Evolutionary conservation across 345 rosid species (phyloP).

Genomic region (Acer yangbiense): DNA sequence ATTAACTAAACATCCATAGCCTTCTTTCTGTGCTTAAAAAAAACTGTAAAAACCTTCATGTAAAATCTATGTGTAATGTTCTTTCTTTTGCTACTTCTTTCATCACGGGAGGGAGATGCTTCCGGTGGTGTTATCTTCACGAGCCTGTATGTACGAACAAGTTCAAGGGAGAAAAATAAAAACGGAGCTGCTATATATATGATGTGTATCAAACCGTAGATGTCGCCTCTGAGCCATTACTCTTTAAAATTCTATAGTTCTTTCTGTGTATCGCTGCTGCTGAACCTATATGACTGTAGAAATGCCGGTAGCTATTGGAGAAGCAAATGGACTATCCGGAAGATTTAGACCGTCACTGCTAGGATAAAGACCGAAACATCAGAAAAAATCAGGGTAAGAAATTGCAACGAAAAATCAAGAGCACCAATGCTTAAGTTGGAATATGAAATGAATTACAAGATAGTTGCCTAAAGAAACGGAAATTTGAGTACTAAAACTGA

Average conservation of each 20-base stretch:
- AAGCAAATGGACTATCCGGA: conserved; percentile 59
- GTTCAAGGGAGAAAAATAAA: no score
- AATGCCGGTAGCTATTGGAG: conserved; percentile 39
- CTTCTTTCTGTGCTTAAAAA: conserved; percentile 27
- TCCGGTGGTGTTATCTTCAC: no score
- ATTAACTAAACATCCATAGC: conserved; percentile 22
- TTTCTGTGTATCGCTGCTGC: conserved; percentile 32
- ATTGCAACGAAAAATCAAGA: neutral
- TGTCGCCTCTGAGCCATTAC: neutral
- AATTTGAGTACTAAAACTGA: no score
- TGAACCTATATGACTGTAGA: conserved; percentile 32
- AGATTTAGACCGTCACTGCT: conserved; percentile 50
- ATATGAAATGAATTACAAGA: neutral
- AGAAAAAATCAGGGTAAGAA: no score
- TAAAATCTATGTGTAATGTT: no score
- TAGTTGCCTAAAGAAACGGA: no score
- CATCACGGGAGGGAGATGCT: no score
- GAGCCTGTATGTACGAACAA: no score
- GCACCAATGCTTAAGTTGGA: neutral
- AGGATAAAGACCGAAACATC: neutral
- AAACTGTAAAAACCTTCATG: no score
- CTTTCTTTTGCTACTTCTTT: no score
- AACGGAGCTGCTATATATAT: no score
- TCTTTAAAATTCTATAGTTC: conserved; percentile 29
- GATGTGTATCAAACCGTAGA: no score